Conservation (phyloP, 257 asterid species). For the Anisodus acutangulus region DNA sequence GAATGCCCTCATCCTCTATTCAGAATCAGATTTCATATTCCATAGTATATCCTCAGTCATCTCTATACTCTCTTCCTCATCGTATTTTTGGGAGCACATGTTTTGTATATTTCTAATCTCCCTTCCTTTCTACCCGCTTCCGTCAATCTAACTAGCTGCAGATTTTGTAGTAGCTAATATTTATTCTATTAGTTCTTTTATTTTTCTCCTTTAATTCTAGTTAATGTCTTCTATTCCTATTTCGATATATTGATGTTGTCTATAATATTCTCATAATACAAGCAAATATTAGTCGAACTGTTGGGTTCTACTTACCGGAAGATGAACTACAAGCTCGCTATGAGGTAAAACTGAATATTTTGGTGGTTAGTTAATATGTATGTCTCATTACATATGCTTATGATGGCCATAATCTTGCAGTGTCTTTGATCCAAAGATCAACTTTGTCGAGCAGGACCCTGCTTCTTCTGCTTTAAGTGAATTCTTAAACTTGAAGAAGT, state of each 20-base stretch:
- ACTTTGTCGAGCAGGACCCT: slow-evolving; percentile 56
- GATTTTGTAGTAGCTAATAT: neutral
- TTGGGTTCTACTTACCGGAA: slow-evolving; percentile 57
- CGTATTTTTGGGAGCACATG: too few species aligned
- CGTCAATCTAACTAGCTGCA: neutral
- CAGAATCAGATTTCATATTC: too few species aligned
- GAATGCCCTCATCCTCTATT: too few species aligned
- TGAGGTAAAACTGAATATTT: slow-evolving; percentile 58
- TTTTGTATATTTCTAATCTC: neutral
- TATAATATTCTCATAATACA: slow-evolving; percentile 56
- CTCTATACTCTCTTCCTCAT: too few species aligned
- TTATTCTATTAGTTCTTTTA: neutral
- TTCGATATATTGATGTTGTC: slow-evolving; percentile 16
- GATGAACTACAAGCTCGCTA: slow-evolving; percentile 97
- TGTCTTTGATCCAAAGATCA: slow-evolving; percentile 84
- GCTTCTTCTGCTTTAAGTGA: slow-evolving; percentile 45
- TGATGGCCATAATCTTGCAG: slow-evolving; percentile 52
- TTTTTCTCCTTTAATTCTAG: neutral
- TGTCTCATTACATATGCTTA: slow-evolving; percentile 35
- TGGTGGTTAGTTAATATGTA: slow-evolving; percentile 27
- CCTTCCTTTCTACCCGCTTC: neutral
- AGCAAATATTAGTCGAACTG: slow-evolving; percentile 58
- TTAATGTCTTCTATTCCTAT: neutral
- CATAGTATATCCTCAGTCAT: too few species aligned
- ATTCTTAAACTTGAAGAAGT: too few species aligned